These are phyloP conservation scores for Berberis thunbergii DNA, from an alignment of 164 flowering plant genomes.

Conservation along the genomic window DNA sequence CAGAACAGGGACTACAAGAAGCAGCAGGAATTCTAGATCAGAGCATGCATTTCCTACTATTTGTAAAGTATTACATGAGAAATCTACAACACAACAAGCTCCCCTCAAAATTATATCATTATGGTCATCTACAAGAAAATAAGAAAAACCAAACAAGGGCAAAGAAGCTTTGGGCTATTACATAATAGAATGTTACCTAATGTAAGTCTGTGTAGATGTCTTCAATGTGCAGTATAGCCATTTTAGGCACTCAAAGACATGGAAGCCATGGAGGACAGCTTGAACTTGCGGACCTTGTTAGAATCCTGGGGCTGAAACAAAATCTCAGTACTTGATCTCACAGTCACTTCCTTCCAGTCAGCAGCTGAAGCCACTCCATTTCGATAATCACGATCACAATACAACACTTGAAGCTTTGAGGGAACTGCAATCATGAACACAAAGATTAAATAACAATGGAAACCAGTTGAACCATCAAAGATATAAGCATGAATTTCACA, in stretches of 20 bases:
- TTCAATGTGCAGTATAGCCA: not conserved
- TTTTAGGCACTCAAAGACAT: slow-evolving; percentile 66
- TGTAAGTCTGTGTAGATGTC: not conserved
- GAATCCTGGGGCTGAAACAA: slow-evolving; percentile 59
- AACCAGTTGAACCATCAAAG: not conserved
- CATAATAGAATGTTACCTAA: too few relatives aligned
- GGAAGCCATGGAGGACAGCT: slow-evolving; percentile 61
- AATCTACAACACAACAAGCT: too few relatives aligned
- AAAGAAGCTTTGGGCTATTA: too few relatives aligned
- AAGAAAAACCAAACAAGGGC: too few relatives aligned
- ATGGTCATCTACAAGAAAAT: too few relatives aligned
- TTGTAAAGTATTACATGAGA: too few relatives aligned
- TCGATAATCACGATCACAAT: slow-evolving; percentile 68
- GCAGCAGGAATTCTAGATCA: too few relatives aligned
- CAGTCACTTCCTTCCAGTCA: slow-evolving; percentile 76
- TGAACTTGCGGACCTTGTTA: slow-evolving; percentile 49
- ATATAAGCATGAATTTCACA: too few relatives aligned
- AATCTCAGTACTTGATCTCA: slow-evolving; percentile 67
- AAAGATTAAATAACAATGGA: not conserved
- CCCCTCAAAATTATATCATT: too few relatives aligned
- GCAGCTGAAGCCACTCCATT: slow-evolving; percentile 61
- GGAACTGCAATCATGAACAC: slow-evolving; percentile 36
- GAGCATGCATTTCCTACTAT: too few relatives aligned
- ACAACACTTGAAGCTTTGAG: slow-evolving; percentile 62
- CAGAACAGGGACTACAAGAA: too few relatives aligned